phyloP scores from a whole-genome alignment of 768 basidiomycete genomes.

The Naganishia vishniacii region DNA sequence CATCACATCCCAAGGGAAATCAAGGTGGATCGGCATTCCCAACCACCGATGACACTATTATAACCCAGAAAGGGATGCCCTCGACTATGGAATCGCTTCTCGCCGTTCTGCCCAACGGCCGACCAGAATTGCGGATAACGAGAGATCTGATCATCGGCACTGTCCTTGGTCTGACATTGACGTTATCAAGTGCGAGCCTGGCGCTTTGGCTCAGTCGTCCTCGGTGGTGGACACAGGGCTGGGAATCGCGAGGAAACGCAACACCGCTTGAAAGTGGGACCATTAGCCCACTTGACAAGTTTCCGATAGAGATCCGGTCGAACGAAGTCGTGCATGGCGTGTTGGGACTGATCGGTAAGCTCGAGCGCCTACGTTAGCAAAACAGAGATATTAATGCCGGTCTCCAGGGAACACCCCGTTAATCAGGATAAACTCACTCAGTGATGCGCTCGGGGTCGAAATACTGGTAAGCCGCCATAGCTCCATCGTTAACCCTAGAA shows the following conservation, averaged over 20 bases:
- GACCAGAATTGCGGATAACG: conserved; percentile 28
- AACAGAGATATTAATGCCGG: neutral
- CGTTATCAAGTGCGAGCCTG: conserved; percentile 64
- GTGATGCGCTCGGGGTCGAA: conserved; percentile 83
- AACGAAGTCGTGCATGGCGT: conserved; percentile 77
- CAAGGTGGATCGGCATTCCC: too few species aligned
- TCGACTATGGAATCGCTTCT: conserved; percentile 8
- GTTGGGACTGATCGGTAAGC: conserved; percentile 68
- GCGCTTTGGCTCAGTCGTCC: conserved; percentile 47
- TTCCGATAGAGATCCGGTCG: conserved; percentile 44
- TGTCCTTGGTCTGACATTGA: conserved; percentile 69
- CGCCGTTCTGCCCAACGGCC: neutral
- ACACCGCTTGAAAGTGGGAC: neutral
- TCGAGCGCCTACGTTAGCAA: neutral
- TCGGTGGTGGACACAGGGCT: conserved; percentile 6
- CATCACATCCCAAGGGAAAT: too few species aligned
- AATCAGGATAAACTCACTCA: conserved; percentile 82
- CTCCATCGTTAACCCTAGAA: neutral
- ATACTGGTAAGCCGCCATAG: conserved; percentile 56
- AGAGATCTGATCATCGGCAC: conserved; percentile 53
- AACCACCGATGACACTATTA: neutral
- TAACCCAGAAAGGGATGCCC: neutral
- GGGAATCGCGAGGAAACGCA: neutral
- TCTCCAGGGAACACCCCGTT: conserved; percentile 83
- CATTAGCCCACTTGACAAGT: neutral